Percentiles rank a stretch among this genome's conserved stretches.
Evolutionary conservation across 441 rosid genomes (phyloP).

Genomic region (Gossypium schwendimanii): DNA sequence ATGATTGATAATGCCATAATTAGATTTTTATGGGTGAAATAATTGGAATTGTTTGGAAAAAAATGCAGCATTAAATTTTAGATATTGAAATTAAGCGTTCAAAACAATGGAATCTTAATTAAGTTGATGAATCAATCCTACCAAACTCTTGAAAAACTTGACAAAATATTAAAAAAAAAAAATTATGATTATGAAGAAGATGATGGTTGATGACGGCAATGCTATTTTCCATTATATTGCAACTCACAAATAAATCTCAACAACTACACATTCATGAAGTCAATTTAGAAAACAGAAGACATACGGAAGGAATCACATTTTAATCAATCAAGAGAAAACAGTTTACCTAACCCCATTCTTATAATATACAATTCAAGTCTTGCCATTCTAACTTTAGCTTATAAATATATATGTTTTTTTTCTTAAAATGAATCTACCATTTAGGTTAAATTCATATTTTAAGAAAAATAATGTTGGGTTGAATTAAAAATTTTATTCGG

Average conservation of each 20-base stretch:
- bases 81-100: neutral
- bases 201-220: neutral
- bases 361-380: neutral
- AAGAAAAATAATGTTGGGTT: too few species aligned
- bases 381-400: too few species aligned
- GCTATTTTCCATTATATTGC: too few species aligned
- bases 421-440: too few species aligned
- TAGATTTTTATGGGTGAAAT: neutral
- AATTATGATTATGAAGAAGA: neutral
- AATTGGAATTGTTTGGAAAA: neutral
- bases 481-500: too few species aligned
- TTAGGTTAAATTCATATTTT: too few species aligned
- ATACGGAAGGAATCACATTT: neutral
- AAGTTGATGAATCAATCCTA: neutral
- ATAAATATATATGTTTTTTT: too few species aligned
- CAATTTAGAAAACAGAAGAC: neutral
- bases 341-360: neutral
- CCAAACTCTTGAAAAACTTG: neutral
- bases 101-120: neutral
- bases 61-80: neutral
- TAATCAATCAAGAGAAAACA: neutral
- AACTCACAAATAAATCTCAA: neutral
- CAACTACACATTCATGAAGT: constrained; percentile 5
- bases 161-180: neutral
- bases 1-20: neutral